Conservation (phyloP, 192 early-diverging fungal genomes). For the Coemansia sp. region DNA sequence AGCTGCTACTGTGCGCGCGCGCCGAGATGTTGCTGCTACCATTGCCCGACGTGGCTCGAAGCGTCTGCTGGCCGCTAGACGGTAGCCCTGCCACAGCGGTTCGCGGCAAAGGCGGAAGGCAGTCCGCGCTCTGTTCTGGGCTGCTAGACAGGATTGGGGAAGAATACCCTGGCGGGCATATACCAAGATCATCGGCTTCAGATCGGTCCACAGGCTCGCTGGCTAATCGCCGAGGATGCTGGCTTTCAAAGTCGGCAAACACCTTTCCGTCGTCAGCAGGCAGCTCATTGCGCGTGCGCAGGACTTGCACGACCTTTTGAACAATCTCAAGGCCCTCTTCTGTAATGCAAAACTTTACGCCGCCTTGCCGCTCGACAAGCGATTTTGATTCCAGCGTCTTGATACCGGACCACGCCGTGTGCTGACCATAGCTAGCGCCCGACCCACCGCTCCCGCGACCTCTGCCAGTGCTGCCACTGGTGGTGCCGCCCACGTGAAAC, state of each 20-base stretch:
- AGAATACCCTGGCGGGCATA: not conserved
- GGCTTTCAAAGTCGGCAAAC: conserved; percentile 16
- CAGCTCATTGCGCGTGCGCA: conserved; percentile 27
- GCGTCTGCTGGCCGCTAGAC: not conserved
- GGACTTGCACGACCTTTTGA: conserved; percentile 38
- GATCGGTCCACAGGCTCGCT: not conserved
- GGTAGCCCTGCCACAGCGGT: not conserved
- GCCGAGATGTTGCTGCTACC: conserved; percentile 5
- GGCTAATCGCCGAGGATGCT: not conserved
- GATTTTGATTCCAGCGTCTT: conserved; percentile 68
- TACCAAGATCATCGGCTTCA: not conserved
- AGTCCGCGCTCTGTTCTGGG: not conserved
- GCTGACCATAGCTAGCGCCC: conserved; percentile 23
- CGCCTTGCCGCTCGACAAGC: conserved; percentile 61
- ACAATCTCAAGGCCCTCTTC: conserved; percentile 69
- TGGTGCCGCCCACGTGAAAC: conserved; percentile 48
- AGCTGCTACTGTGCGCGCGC: not conserved
- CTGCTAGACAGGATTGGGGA: not conserved
- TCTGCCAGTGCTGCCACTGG: conserved; percentile 32
- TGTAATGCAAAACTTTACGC: conserved; percentile 63
- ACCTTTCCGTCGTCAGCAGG: conserved; percentile 10
- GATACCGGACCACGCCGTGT: conserved; percentile 78
- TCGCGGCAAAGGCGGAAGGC: not conserved
- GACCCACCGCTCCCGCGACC: conserved; percentile 30
- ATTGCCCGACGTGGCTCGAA: not conserved